A percentile compares a stretch with the other conserved stretches of the same genome.
These are phyloP conservation scores for Inga leiocalycina DNA, from an alignment of 306 rosid species.

Conservation along the genomic window DNA sequence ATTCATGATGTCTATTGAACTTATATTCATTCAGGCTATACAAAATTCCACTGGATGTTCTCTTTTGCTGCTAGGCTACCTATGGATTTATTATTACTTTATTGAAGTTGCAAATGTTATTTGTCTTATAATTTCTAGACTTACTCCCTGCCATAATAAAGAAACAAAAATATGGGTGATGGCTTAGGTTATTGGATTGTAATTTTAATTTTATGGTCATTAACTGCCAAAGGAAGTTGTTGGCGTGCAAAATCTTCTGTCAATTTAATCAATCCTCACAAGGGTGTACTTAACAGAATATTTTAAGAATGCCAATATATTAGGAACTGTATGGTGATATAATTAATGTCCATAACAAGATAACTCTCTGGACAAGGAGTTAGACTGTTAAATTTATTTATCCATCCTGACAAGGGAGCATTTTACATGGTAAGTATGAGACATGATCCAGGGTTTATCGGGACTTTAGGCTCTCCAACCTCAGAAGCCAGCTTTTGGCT, in stretches of 20 bases:
- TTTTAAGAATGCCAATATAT: not conserved
- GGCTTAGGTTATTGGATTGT: not conserved
- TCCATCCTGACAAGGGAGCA: not conserved
- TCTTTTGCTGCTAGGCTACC: constrained; percentile 2
- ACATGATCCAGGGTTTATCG: not conserved
- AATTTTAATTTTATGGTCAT: constrained; percentile 7
- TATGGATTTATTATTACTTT: not conserved
- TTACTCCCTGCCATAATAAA: not conserved
- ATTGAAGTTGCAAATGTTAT: constrained; percentile 7
- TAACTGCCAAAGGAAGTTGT: not conserved
- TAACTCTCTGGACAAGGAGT: not conserved
- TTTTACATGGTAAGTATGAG: not conserved
- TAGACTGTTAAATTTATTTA: not conserved
- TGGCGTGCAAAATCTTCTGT: not conserved
- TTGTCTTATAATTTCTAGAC: constrained; percentile 11
- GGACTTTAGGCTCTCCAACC: not conserved
- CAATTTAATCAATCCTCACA: not conserved
- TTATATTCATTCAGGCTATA: constrained; percentile 7
- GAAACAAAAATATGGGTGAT: constrained; percentile 3
- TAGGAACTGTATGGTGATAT: not conserved
- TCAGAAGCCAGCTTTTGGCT: not conserved
- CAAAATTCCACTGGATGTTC: constrained; percentile 9
- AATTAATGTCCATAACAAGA: not conserved
- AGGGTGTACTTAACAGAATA: not conserved
- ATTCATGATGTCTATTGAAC: constrained; percentile 21